phyloP scores from a whole-genome alignment of 1,284 basidiomycete species.

The Irpex lacteus region DNA sequence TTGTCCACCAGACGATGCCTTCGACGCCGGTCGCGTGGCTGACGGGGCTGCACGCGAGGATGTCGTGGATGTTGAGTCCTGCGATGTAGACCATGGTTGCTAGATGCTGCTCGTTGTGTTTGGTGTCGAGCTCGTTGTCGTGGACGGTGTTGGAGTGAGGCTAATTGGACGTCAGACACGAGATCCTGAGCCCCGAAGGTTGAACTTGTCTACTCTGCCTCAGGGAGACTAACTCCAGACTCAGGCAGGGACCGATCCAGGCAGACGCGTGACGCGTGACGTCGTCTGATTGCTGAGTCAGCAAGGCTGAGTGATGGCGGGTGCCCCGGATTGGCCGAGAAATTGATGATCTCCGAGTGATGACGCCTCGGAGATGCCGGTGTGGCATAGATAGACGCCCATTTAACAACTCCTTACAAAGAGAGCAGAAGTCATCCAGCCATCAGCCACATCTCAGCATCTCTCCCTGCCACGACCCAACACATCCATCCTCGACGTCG shows the following conservation, averaged over 20 bases:
- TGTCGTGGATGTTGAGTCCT: conserved; percentile 11
- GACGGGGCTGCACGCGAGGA: conserved; percentile 9
- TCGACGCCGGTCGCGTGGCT: conserved; percentile 14
- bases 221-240: too few relatives aligned
- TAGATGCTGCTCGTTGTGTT: background rate
- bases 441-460: background rate
- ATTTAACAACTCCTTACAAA: background rate
- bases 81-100: conserved; percentile 13
- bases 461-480: background rate
- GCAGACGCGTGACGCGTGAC: background rate
- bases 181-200: too few relatives aligned
- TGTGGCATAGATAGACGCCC: background rate
- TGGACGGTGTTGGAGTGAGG: background rate
- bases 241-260: background rate
- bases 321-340: background rate
- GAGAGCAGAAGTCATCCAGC: background rate
- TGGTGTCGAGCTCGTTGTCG: background rate
- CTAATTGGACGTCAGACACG: too few relatives aligned
- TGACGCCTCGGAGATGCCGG: background rate
- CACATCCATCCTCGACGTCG: background rate
- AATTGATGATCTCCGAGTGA: background rate
- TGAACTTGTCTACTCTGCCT: too few relatives aligned
- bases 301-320: background rate
- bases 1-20: conserved; percentile 14
- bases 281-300: background rate